Conservation (phyloP, 768 basidiomycete genomes). For the Paxillus ammoniavirescens region DNA sequence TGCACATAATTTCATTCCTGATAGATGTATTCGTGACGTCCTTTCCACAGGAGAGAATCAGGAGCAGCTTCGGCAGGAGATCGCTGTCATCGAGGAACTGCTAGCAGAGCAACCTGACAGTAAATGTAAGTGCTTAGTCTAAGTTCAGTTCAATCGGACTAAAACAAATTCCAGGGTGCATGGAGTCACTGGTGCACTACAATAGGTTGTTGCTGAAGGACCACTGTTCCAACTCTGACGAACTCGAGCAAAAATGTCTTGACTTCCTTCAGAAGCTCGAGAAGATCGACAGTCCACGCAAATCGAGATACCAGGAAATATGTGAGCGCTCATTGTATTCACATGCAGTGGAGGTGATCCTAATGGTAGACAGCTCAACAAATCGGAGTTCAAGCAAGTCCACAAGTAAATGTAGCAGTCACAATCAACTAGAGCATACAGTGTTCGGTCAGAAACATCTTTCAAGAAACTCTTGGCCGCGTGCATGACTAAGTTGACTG, state of each 20-base stretch:
- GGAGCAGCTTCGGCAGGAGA: conserved; percentile 67
- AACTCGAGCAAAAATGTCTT: conserved; percentile 45
- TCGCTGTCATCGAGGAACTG: conserved; percentile 76
- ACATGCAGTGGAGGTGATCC: neutral
- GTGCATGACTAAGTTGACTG: too few relatives aligned
- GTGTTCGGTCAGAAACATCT: too few relatives aligned
- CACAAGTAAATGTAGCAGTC: neutral
- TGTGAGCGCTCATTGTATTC: conserved; percentile 35
- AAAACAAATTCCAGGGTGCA: conserved; percentile 65
- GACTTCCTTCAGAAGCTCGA: conserved; percentile 55
- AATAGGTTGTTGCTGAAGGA: conserved; percentile 63
- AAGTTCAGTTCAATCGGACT: neutral
- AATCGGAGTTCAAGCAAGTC: conserved; percentile 6
- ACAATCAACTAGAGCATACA: too few relatives aligned
- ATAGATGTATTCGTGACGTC: conserved; percentile 1
- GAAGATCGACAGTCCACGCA: conserved; percentile 63
- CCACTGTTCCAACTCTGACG: conserved; percentile 37
- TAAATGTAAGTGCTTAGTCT: conserved; percentile 61
- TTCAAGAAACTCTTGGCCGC: too few relatives aligned
- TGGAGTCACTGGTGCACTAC: conserved; percentile 89
- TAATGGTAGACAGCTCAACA: conserved; percentile 17
- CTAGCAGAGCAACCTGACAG: conserved; percentile 88
- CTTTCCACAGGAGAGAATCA: conserved; percentile 52
- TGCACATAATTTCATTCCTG: conserved; percentile 26
- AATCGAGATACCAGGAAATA: conserved; percentile 66